These are phyloP conservation scores for Heliosperma pusillum DNA, from an alignment of 148 eudicot genomes.

Conservation along the genomic window DNA sequence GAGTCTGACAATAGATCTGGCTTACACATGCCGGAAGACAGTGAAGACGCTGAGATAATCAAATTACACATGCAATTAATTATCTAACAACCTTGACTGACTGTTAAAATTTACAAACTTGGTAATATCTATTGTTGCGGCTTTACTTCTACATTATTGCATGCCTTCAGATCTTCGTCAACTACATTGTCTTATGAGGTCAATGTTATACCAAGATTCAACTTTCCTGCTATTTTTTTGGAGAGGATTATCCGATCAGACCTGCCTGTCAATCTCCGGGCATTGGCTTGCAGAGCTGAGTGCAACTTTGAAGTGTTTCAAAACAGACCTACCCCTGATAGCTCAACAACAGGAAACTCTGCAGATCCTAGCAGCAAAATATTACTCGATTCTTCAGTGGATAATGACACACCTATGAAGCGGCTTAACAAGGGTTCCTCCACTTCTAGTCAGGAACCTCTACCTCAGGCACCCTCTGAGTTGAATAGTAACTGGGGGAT, in stretches of 20 bases:
- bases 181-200: conserved; percentile 83
- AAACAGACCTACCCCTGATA: conserved; percentile 26
- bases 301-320: conserved; percentile 49
- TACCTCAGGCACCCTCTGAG: conserved; percentile 49
- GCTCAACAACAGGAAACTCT: conserved; percentile 25
- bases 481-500: conserved; percentile 75
- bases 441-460: conserved; percentile 40
- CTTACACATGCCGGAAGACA: background rate
- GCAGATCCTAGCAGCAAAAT: conserved; percentile 21
- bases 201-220: conserved; percentile 87
- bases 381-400: conserved; percentile 21
- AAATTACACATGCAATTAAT: background rate
- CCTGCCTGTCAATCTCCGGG: conserved; percentile 95
- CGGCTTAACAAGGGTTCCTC: conserved; percentile 40
- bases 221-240: conserved; percentile 89
- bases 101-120: background rate
- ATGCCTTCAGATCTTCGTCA: conserved; percentile 42
- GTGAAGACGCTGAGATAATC: background rate
- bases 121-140: background rate
- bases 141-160: conserved; percentile 12
- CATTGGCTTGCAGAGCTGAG: conserved; percentile 91
- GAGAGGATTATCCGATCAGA: conserved; percentile 94
- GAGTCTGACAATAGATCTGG: background rate
- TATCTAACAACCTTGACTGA: conserved; percentile 13
- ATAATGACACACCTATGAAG: conserved; percentile 29